Evolutionary conservation across 306 rosid species (phyloP), one percentile per base, ranked within the genome.

Genomic region (Rubus idaeus): DNA sequence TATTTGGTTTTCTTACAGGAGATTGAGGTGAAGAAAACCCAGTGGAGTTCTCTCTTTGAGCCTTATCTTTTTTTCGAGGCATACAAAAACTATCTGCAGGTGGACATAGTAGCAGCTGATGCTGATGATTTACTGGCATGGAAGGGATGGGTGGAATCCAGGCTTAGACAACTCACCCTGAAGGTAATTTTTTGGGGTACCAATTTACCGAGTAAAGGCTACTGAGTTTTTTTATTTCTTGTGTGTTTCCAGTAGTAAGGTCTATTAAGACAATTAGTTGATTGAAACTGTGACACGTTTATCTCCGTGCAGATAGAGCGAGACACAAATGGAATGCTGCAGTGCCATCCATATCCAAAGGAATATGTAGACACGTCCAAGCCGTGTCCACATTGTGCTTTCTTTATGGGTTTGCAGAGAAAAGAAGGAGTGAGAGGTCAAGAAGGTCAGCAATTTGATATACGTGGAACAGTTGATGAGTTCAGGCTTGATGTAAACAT

Each of bases 91-190:
- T 95, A 95, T 80, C 88, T 95, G 73, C 94, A 95, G 86, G 98
- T 95, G 68, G 97, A 95, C 73, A 92, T 95, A 74, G 77, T 89
- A 77, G 96, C 97, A 44, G 87, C 88, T 60, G 92, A 95, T 74
- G 74, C 88, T 42, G 97, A 89, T 71, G 97, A 90, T 81, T 84
- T 94, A 76, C 97, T 90, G 4, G 79, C 87, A 9, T 94, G 97
- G 98, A 94, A 88, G 81, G 98, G 98, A 66, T 94, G 98, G 98
- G 96, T 94, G 68, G 98, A 92, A 83, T 94, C 98, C 60, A 90
- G 97, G 75, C 87, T 94, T 78, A 89, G 97, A 71, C 93, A 90
- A 80, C 89, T 94, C 81, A 94, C 91, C 67, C 82, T 95, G 53
- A 95, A 95, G 96, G 98, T 90, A 83, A 23, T 73, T 20, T 67